Conservation (phyloP, 768 basidiomycete genomes). For the Panaeolus papilionaceus region DNA sequence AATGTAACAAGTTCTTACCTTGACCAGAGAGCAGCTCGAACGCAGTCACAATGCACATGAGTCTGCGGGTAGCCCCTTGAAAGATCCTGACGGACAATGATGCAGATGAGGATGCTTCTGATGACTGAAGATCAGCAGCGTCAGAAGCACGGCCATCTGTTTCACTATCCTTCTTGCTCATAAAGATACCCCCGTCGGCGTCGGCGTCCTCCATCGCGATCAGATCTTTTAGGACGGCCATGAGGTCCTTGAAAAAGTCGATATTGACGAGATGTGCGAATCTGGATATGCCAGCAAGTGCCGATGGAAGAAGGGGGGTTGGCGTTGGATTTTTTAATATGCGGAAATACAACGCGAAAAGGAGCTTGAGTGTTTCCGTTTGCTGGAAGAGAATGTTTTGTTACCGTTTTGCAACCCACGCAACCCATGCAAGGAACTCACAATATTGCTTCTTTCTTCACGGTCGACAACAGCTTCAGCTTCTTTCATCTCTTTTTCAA, state of each 20-base stretch:
- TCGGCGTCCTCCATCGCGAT: constrained; percentile 55
- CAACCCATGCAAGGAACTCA: constrained; percentile 46
- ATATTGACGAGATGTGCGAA: constrained; percentile 97
- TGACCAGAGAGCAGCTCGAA: constrained; percentile 97
- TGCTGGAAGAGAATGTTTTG: constrained; percentile 57
- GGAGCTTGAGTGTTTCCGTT: constrained; percentile 96
- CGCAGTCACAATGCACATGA: constrained; percentile 94
- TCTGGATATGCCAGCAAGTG: constrained; percentile 89
- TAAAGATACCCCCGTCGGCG: neutral
- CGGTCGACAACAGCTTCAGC: constrained; percentile 94
- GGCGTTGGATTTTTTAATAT: constrained; percentile 87
- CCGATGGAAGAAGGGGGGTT: constrained; percentile 82
- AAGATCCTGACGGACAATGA: constrained; percentile 15
- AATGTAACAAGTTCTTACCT: constrained; percentile 54
- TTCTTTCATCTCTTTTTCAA: constrained; percentile 91
- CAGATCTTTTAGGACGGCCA: constrained; percentile 83
- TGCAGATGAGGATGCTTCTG: constrained; percentile 17
- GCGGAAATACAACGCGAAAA: constrained; percentile 97
- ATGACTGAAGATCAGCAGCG: constrained; percentile 25
- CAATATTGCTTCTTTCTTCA: constrained; percentile 84
- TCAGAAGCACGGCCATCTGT: constrained; percentile 20
- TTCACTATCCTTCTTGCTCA: constrained; percentile 2
- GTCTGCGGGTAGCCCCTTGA: constrained; percentile 58
- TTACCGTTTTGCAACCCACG: constrained; percentile 19
- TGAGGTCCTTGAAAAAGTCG: constrained; percentile 96